Base-by-base conservation (phyloP, 371 early-diverging fungal species). In the Mortierella sp. region DNA sequence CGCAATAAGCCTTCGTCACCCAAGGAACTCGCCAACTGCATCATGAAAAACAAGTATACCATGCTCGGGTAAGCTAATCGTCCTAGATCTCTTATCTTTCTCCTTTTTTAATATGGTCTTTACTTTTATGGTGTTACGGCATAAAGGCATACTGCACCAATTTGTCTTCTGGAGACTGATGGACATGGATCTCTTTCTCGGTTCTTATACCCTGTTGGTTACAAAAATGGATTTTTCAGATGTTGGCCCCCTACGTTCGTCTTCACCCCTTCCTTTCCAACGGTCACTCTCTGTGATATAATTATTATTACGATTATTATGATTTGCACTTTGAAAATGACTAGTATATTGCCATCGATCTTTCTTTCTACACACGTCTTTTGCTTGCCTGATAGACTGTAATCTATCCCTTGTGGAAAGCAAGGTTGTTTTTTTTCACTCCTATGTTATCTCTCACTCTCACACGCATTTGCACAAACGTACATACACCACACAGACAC, bases 1-100 rank as follows among this genome's bases (percentile, higher is more conserved):
- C 89, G 89, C 63, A 95, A 95, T 86, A 87, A 87, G 66, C 95
- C 95, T 37, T 89, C 92, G 56, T 91, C 93, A 6, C 94, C 95
- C 8, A 93, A 91, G 70, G 93, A 94, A 84, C 86, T 95, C 56
- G 90, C 93, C 59, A 89, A 87, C 51, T 88, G 88, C 64, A 94
- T 95, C 75, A 88, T 93, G 81, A 88, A 91, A 75, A 86, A 93
- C 76, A 87, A 89, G 78, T 89, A 93, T 74, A 90, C 94, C 37
- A 86, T 89, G 57, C 78, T 95, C 60, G 94, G 95, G 90, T 90
- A 88, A 84, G 85, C 68, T 17, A 8, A 43, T 49, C 26, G 29
- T 51, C 23, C 1, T 45, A 66, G 42, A 22, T 55, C 58, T 7
- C 35, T 22, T 17, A 59, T 55, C 57, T 47, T 43, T 17, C 59